Percentiles rank a stretch among this genome's conserved stretches.
Conservation (phyloP, 441 rosid genomes). For the Arabidopsis hybrid region DNA sequence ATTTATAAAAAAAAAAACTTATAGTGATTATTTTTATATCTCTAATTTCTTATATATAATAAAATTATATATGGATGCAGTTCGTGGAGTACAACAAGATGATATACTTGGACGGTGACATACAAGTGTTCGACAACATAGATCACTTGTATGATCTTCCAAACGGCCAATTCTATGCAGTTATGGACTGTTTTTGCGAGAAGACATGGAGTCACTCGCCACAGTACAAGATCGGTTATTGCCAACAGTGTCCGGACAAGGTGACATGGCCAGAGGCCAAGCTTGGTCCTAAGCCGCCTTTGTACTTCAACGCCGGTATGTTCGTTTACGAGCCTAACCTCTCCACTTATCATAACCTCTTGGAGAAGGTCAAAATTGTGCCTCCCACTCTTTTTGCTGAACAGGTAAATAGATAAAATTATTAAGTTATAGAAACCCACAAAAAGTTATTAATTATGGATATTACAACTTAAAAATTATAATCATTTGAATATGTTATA, state of each 20-base stretch:
- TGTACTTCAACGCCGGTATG: slow-evolving; percentile 91
- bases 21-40: neutral
- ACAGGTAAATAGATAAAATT: slow-evolving; percentile 51
- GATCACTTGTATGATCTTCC: slow-evolving; percentile 75
- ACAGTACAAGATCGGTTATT: slow-evolving; percentile 68
- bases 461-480: neutral
- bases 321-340: slow-evolving; percentile 72
- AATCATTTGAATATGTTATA: slow-evolving; percentile 22
- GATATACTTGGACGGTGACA: slow-evolving; percentile 89
- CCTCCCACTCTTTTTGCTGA: slow-evolving; percentile 82
- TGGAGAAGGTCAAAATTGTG: slow-evolving; percentile 54
- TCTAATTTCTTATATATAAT: neutral
- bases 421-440: neutral
- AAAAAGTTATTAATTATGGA: neutral
- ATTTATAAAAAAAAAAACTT: too few relatives aligned
- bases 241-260: slow-evolving; percentile 76
- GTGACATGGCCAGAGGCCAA: slow-evolving; percentile 67
- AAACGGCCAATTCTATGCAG: slow-evolving; percentile 71
- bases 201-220: slow-evolving; percentile 79
- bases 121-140: slow-evolving; percentile 76
- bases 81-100: slow-evolving; percentile 82
- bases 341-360: slow-evolving; percentile 52
- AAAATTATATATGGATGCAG: slow-evolving; percentile 48
- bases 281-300: slow-evolving; percentile 64
- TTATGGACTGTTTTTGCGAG: slow-evolving; percentile 89